Evolutionary conservation across 202 grass and related monocot species (phyloP).

Genomic region (Hordeum pubiflorum): DNA sequence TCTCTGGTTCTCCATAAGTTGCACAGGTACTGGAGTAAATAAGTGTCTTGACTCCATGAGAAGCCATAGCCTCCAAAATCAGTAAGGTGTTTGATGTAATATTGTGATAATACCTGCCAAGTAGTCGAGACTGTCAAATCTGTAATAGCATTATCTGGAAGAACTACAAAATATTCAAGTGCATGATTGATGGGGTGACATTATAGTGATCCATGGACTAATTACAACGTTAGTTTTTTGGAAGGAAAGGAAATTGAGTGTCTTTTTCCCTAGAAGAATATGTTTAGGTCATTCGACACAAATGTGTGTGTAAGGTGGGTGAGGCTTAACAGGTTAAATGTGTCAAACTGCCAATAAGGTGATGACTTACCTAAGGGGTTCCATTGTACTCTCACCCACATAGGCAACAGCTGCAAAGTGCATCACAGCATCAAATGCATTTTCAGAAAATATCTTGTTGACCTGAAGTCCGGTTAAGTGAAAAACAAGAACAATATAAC

Average conservation of each 20-base stretch:
- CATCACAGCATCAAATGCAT: conserved; percentile 97
- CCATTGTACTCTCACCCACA: conserved; percentile 94
- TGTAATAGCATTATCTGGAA: neutral
- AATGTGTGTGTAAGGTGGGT: neutral
- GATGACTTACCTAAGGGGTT: conserved; percentile 78
- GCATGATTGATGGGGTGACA: neutral
- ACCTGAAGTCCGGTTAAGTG: conserved; percentile 55
- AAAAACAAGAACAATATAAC: conserved; percentile 17
- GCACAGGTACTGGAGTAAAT: conserved; percentile 99
- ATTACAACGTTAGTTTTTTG: neutral
- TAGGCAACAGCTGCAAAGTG: conserved; percentile 98
- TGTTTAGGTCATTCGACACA: neutral
- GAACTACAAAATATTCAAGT: neutral
- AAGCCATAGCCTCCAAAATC: conserved; percentile 92
- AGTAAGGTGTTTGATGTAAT: conserved; percentile 89
- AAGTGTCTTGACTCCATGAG: conserved; percentile 85
- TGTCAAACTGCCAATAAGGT: conserved; percentile 8
- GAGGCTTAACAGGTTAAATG: neutral
- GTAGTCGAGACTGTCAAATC: conserved; percentile 29
- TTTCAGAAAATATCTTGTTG: conserved; percentile 87
- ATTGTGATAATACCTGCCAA: conserved; percentile 95
- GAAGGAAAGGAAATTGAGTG: neutral
- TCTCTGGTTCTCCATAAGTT: conserved; percentile 95
- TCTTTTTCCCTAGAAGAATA: neutral
- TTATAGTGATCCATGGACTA: conserved; percentile 8